Base-by-base conservation (phyloP, 768 basidiomycete species). In the Psilocybe azurescens region DNA sequence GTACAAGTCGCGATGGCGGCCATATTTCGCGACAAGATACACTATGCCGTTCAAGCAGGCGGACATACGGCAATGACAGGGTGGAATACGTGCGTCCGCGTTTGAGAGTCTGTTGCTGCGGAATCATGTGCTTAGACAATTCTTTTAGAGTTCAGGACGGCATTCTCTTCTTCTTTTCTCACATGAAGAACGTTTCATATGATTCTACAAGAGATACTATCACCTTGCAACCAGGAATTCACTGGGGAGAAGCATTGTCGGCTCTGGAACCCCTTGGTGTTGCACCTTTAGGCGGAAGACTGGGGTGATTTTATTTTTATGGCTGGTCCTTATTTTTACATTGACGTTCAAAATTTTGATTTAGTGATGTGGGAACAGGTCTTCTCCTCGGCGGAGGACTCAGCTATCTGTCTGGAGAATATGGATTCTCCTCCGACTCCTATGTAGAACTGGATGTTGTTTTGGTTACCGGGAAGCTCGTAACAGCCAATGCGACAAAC, bases 321-420 rank as follows among this genome's bases (percentile, higher is more conserved):
- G 38, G 48, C 38, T 33, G 13, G 50, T 10, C 18, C 41, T 30
- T 24, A 20, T 44, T 60, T 13, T 53, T 28, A 58, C 30, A 39
- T 44, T 48, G 38, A 60, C 14, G 30, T 46, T 56, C 36, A 6
- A 18, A 20, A 55, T 53, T 14, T 39, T 44, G 14, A 36, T 44
- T 44, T n/a, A 80, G 79, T 32, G 76, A 76, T 65, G 76, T 81
- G 14, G 80, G 79, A 18, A 78, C 79, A 2, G 81, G 80, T 6
- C 68, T 81, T 24, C 75, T 82, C 18, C 73, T 81, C 11, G 81
- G 81, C 14, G 80, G 81, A 8, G 81, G 81, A 11, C 61, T 80
- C 3, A 80, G 75, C 54, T 80, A 74, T 63, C 69, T 82, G 2
- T 73, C 77, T 30, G 72, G 76, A 3, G 73, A 76, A 53, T 65